Base-by-base conservation (phyloP, 108 stramenopile species). In the Discostella stelligeroides region DNA sequence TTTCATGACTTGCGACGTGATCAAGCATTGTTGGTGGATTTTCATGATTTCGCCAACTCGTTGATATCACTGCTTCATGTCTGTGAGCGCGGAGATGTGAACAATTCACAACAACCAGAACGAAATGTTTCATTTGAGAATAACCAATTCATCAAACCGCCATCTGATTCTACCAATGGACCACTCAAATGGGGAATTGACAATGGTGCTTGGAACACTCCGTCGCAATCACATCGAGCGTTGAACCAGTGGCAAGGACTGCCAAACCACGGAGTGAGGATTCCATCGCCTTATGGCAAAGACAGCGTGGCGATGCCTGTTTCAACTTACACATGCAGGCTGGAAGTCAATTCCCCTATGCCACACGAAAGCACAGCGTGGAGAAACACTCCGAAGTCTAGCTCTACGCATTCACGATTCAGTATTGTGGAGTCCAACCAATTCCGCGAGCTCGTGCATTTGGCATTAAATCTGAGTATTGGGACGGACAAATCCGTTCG, bases 371-470 rank as follows among this genome's bases (percentile, higher is more conserved):
- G 45, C 41, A 27, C 59, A 37, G 40, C 58, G 29, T 47, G 73
- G 82, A 70, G 40, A 51, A 65, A 65, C 49, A 57, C 12, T 7
- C 68, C 49, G 28, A 63, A 43, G 20, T 38, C 47, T 9, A 53
- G 48, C 21, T 20, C 53, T n/a, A 46, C 24, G 30, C 45, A 76
- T 63, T 78, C 82, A 25, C 64, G 78, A 63, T 83, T 83, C 47
- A 75, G 73, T 45, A 63, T 83, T 46, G 82, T 83, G 10, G 82
- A 83, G 50, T 79, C 73, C 14, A 83, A 83, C 41, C 77, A 80
- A 37, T 83, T 83, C 49, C 77, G 82, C 24, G 82, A 83, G 73
- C 62, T 83, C 11, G 75, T 72, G 9, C 82, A 83, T 49, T 58
- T 83, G 45, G 76, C 82, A 27, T 34, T 83, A 42, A 75, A 68